These are phyloP conservation scores for Volutella citrinella DNA, from an alignment of 2,329 filamentous ascomycete genomes.

Conservation along the genomic window DNA sequence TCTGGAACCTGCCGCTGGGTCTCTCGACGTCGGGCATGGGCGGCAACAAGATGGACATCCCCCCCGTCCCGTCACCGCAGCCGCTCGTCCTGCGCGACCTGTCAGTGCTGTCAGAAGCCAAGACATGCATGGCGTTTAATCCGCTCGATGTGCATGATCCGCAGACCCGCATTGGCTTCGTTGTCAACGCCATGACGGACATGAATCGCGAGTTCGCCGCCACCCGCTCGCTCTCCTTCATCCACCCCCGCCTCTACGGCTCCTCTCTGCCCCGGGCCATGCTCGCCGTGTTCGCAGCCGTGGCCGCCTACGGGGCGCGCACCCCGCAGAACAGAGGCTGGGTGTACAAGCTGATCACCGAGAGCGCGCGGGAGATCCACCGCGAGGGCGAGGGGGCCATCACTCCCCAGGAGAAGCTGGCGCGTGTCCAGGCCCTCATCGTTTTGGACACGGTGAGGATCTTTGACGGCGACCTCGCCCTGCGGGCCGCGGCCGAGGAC, in stretches of 20 bases:
- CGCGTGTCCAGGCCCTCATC: constrained; percentile 41
- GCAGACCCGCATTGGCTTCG: constrained; percentile 32
- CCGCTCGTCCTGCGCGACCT: constrained; percentile 29
- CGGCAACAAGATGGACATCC: constrained; percentile 29
- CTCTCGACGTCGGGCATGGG: constrained; percentile 17
- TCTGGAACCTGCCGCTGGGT: constrained; percentile 30
- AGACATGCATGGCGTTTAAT: constrained; percentile 25
- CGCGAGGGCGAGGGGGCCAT: constrained; percentile 29
- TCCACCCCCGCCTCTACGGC: constrained; percentile 42
- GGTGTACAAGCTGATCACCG: constrained; percentile 37
- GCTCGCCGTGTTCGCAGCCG: constrained; percentile 37
- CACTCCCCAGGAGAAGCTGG: constrained; percentile 37
- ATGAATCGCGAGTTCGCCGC: constrained; percentile 34
- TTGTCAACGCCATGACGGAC: constrained; percentile 29
- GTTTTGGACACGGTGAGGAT: constrained; percentile 40
- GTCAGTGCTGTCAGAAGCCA: constrained; percentile 19
- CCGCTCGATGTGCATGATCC: constrained; percentile 35
- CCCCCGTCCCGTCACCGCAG: constrained; percentile 23
- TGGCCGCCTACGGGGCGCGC: constrained; percentile 36
- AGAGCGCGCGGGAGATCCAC: constrained; percentile 36
- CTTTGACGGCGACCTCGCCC: constrained; percentile 41
- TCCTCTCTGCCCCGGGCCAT: constrained; percentile 37
- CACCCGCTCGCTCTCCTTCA: constrained; percentile 37
- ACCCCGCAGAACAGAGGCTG: constrained; percentile 36
- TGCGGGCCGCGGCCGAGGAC: constrained; percentile 39